These are phyloP conservation scores for Phytophthora pistaciae DNA, from an alignment of 352 stramenopile genomes.

Conservation along the genomic window DNA sequence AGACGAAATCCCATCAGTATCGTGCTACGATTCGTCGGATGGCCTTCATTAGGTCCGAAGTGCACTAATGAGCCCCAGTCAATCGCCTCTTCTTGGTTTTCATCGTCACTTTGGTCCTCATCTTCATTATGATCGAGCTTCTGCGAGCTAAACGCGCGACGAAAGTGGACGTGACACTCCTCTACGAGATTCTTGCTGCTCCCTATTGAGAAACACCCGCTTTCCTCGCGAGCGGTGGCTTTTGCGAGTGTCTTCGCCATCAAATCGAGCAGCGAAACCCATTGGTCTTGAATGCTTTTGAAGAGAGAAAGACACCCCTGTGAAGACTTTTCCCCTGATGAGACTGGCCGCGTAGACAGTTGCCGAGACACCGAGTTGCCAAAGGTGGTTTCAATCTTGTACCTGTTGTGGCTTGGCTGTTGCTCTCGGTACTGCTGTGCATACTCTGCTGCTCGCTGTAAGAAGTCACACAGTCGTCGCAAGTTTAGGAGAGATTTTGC, in stretches of 20 bases:
- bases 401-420: conserved; percentile 50
- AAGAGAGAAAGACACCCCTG: conserved; percentile 20
- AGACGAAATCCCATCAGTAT: conserved; percentile 47
- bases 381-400: conserved; percentile 73
- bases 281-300: conserved; percentile 49
- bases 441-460: conserved; percentile 49
- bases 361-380: conserved; percentile 64
- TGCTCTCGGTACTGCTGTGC: conserved; percentile 49
- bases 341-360: conserved; percentile 11
- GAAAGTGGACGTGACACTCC: conserved; percentile 54
- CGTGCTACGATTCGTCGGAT: conserved; percentile 6
- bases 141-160: conserved; percentile 12
- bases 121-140: conserved; percentile 16
- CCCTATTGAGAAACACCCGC: conserved; percentile 44
- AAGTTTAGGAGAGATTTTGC: conserved; percentile 69
- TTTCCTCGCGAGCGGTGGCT: conserved; percentile 27
- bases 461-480: conserved; percentile 61
- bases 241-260: conserved; percentile 36
- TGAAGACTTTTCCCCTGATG: not conserved
- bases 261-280: conserved; percentile 40
- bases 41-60: conserved; percentile 21
- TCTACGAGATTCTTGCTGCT: conserved; percentile 25
- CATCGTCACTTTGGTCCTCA: conserved; percentile 38
- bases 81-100: conserved; percentile 53
- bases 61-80: conserved; percentile 63